Evolutionary conservation across 208 protist species (phyloP).

Genomic region (Tritrichomonas foetus): DNA sequence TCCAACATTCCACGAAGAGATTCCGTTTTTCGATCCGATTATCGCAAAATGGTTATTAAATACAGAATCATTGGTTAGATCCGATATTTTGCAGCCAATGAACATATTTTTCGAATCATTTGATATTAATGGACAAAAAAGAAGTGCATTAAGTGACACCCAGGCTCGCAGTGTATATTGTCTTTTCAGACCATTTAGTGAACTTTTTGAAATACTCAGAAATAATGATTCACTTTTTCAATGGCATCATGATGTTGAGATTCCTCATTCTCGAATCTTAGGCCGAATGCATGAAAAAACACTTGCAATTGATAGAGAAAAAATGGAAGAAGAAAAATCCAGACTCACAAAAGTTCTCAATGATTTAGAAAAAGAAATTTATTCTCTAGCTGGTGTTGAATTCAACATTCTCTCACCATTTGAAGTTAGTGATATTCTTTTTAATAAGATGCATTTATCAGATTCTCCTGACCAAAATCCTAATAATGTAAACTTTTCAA

Average conservation of each 20-base stretch:
- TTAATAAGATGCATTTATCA: background rate
- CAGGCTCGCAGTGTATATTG: background rate
- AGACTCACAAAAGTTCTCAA: background rate
- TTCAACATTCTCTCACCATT: slow-evolving; percentile 28
- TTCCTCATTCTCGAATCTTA: background rate
- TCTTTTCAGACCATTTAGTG: background rate
- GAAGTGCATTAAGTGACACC: background rate
- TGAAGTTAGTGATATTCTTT: slow-evolving; percentile 23
- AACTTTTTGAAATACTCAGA: background rate
- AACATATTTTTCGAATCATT: background rate
- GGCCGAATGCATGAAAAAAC: background rate
- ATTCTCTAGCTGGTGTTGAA: background rate
- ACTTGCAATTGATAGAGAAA: background rate
- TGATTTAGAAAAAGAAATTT: background rate
- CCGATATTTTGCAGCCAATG: background rate
- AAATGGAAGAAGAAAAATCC: background rate
- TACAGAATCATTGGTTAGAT: background rate
- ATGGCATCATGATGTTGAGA: background rate
- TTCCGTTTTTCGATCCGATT: background rate
- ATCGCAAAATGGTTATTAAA: background rate
- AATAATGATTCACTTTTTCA: background rate
- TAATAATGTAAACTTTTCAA: background rate
- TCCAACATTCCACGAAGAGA: background rate
- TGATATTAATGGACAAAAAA: no score
- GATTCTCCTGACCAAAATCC: background rate